These are phyloP conservation scores for Dioscorea cayenensis DNA, from an alignment of 116 monocot genomes.

Conservation along the genomic window DNA sequence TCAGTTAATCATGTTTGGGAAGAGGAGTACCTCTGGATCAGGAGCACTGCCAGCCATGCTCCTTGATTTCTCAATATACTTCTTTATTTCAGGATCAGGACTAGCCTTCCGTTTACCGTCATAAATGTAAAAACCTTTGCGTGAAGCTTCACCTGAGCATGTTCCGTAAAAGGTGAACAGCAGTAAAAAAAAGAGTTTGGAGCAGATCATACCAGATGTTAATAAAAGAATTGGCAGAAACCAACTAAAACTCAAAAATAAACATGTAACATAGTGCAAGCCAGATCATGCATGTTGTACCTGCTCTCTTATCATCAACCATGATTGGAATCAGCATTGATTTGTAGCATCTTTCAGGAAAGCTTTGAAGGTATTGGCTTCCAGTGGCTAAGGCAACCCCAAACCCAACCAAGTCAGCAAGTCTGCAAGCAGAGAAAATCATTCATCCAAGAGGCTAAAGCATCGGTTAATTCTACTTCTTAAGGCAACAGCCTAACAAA, in stretches of 20 bases:
- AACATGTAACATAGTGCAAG: neutral
- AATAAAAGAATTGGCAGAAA: neutral
- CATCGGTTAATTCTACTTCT: neutral
- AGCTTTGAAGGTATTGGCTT: conserved; percentile 70
- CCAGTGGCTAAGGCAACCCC: conserved; percentile 81
- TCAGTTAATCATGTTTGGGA: neutral
- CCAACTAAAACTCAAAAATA: neutral
- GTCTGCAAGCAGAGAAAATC: conserved; percentile 22
- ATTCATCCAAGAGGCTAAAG: neutral
- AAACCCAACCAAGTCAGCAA: conserved; percentile 92
- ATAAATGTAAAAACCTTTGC: conserved; percentile 80
- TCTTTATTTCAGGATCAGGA: conserved; percentile 78
- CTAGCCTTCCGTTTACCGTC: conserved; percentile 67
- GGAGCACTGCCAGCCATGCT: conserved; percentile 45
- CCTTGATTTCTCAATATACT: conserved; percentile 71
- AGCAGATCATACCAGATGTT: neutral
- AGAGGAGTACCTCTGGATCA: conserved; percentile 42
- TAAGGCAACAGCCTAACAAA: neutral
- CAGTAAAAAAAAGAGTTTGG: neutral
- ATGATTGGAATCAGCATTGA: conserved; percentile 66
- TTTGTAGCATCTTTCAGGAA: conserved; percentile 80
- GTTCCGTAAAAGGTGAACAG: neutral
- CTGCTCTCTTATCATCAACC: conserved; percentile 82
- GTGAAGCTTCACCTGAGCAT: conserved; percentile 70
- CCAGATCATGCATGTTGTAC: conserved; percentile 23